Percentiles rank a stretch among this genome's conserved stretches.
phyloP scores from a whole-genome alignment of 208 protist species.

The Acanthamoeba castellanii region DNA sequence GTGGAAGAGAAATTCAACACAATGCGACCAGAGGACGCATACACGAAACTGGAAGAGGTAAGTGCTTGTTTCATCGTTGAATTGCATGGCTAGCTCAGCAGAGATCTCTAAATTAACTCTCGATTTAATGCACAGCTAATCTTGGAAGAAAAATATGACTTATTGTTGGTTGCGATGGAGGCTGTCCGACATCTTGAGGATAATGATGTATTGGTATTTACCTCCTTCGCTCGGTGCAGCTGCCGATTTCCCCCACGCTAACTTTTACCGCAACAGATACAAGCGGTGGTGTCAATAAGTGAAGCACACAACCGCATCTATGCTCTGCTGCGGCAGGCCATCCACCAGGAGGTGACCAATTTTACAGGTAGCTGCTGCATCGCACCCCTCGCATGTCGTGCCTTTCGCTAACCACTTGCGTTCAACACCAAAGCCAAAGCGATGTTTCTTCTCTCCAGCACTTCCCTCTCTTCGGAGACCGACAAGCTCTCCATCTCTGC shows the following conservation, averaged over 20 bases:
- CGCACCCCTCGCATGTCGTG: not conserved
- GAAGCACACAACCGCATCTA: constrained; percentile 46
- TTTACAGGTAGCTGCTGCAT: not conserved
- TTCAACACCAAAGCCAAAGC: not conserved
- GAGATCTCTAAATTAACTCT: not conserved
- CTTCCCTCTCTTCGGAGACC: constrained; percentile 5
- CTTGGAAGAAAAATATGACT: not conserved
- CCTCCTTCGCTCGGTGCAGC: not conserved
- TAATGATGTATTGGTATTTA: not conserved
- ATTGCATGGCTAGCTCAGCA: not conserved
- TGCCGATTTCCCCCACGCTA: not conserved
- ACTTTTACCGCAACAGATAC: not conserved
- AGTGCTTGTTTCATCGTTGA: not conserved
- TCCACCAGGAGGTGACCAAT: constrained; percentile 30
- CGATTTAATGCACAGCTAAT: not conserved
- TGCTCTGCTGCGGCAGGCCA: constrained; percentile 1
- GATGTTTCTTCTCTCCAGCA: not conserved
- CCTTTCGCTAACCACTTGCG: not conserved
- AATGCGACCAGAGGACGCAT: constrained; percentile 18
- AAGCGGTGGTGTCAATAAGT: constrained; percentile 6
- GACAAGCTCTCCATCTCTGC: constrained; percentile 44
- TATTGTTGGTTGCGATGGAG: constrained; percentile 11
- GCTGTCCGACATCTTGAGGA: constrained; percentile 11
- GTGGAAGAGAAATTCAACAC: not conserved
- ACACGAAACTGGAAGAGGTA: constrained; percentile 20